Conservation (phyloP, 1,284 basidiomycete species). For the Anthracocystis panici-leucophaei region DNA sequence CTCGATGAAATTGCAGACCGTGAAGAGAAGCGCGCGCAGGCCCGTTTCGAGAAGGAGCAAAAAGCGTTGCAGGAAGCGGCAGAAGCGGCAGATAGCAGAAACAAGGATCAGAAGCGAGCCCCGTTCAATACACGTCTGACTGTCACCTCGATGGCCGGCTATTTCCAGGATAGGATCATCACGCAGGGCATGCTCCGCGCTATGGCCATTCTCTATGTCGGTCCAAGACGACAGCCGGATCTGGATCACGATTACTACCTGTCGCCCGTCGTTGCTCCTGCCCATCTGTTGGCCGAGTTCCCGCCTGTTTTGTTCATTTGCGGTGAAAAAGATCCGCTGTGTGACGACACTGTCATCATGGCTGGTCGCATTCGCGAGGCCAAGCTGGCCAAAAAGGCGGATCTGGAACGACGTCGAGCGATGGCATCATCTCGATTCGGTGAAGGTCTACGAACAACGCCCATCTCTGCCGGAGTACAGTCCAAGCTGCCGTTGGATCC, state of each 20-base stretch:
- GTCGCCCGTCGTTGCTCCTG: slow-evolving; percentile 90
- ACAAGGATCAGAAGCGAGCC: slow-evolving; percentile 39
- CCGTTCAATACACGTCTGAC: slow-evolving; percentile 84
- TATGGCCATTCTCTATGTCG: slow-evolving; percentile 97
- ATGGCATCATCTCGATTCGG: slow-evolving; percentile 69
- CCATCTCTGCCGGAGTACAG: slow-evolving; percentile 54
- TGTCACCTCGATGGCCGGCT: slow-evolving; percentile 92
- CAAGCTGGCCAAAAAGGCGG: slow-evolving; percentile 77
- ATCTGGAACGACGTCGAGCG: slow-evolving; percentile 70
- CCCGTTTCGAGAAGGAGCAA: slow-evolving; percentile 45
- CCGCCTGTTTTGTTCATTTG: slow-evolving; percentile 81
- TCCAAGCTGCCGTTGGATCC: slow-evolving; percentile 71
- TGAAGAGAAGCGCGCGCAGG: slow-evolving; percentile 40
- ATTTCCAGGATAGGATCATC: slow-evolving; percentile 64
- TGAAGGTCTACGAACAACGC: slow-evolving; percentile 72
- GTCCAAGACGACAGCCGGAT: slow-evolving; percentile 89
- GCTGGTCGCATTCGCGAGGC: slow-evolving; percentile 92
- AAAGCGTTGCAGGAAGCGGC: slow-evolving; percentile 39
- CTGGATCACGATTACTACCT: slow-evolving; percentile 94
- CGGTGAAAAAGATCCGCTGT: slow-evolving; percentile 91
- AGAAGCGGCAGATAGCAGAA: slow-evolving; percentile 41
- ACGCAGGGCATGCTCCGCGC: slow-evolving; percentile 79
- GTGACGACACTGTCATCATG: slow-evolving; percentile 79
- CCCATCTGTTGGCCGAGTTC: slow-evolving; percentile 85
- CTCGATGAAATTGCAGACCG: slow-evolving; percentile 34